Evolutionary conservation across 192 early-diverging fungal genomes (phyloP).

Genomic region (Podochytrium sp.): DNA sequence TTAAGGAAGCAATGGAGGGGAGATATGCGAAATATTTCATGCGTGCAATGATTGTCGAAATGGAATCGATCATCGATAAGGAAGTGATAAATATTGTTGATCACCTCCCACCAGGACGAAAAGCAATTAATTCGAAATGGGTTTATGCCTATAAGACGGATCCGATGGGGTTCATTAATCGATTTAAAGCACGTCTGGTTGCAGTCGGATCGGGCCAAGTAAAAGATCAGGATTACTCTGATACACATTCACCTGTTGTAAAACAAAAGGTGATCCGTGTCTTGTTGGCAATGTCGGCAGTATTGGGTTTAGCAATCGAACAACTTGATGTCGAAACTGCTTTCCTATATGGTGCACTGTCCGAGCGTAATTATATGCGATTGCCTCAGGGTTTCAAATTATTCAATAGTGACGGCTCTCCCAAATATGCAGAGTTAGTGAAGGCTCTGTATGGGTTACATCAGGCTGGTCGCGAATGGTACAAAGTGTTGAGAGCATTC

Average conservation of each 20-base stretch:
- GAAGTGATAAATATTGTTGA: no score
- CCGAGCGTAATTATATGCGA: neutral
- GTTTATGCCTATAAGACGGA: neutral
- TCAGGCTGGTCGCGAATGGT: neutral
- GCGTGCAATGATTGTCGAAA: neutral
- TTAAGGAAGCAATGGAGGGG: neutral
- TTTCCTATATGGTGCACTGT: neutral
- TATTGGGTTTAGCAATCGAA: neutral
- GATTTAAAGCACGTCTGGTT: constrained; percentile 1
- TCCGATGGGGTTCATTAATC: neutral
- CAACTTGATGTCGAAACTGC: neutral
- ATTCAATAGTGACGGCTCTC: neutral
- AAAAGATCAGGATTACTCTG: neutral
- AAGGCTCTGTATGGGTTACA: neutral
- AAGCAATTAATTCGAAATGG: constrained; percentile 5
- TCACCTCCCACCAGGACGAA: neutral
- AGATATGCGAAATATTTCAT: neutral
- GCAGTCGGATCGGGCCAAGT: constrained; percentile 9
- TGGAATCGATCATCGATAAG: neutral
- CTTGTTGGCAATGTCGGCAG: neutral
- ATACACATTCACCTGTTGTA: constrained; percentile 2
- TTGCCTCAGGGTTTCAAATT: neutral
- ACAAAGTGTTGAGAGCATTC: neutral
- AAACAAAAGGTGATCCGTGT: neutral
- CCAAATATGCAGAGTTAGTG: neutral